Evolutionary conservation across 257 asterid species (phyloP).

Genomic region (Forsythia viridissima): DNA sequence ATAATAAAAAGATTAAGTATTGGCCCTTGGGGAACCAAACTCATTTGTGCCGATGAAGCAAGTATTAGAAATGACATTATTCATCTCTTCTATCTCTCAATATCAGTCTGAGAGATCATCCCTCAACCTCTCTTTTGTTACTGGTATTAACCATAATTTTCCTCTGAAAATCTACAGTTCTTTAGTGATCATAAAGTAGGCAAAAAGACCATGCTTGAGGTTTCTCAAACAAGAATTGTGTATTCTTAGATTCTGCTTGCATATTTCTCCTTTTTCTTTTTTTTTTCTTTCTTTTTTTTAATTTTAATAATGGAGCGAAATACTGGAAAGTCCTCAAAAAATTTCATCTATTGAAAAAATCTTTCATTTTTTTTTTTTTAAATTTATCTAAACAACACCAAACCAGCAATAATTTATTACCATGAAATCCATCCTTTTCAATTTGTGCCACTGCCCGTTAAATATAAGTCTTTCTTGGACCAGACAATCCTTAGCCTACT

Average conservation of each 20-base stretch:
- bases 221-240: not conserved
- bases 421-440: not conserved
- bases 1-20: too few species aligned
- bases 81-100: too few species aligned
- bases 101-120: too few species aligned
- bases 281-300: too few species aligned
- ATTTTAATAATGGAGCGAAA: not conserved
- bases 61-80: too few species aligned
- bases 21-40: too few species aligned
- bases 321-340: not conserved
- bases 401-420: not conserved
- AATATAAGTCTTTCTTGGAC: not conserved
- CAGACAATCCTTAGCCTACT: not conserved
- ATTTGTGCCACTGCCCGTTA: too few species aligned
- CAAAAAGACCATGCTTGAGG: not conserved
- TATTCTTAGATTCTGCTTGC: not conserved
- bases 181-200: not conserved
- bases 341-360: too few species aligned
- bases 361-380: too few species aligned
- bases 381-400: too few species aligned
- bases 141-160: not conserved
- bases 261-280: not conserved
- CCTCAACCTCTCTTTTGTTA: not conserved
- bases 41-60: too few species aligned
- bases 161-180: not conserved